Evolutionary conservation across 2,329 filamentous ascomycete species (phyloP), one percentile per base, ranked within the genome.

Genomic region (Ophiostoma sp.): DNA sequence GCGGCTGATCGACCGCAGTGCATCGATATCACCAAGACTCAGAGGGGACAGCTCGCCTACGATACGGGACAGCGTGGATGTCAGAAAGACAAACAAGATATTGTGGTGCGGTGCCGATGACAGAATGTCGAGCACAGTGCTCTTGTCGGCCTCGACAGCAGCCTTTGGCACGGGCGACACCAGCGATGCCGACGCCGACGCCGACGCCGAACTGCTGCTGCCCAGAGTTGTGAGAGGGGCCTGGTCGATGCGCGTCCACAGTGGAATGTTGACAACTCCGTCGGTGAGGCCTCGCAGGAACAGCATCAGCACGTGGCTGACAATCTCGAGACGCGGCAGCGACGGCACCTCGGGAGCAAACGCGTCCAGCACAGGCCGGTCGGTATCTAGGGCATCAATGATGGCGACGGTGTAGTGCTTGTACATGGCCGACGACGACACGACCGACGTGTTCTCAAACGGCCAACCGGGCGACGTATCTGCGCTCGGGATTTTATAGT

Each of bases 31-130:
- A 0, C 77, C 76, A 23, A 79, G 79, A 15, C 75, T 79, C 1
- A 83, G 74, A 33, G 75, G 84, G 57, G 76, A 77, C 6, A 88
- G 78, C 69, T 88, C 86, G 0, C 80, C 77, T 1, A 83, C 80
- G 1, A 86, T 79, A 4, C 83, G 82, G 1, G 83, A 80, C 0
- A 97, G 83, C 79, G 93, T 94, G 10, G 91, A 89, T 0, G 90
- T 92, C 20, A 97, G 81, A 73, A 97, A 93, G 1, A 96, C 91
- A 76, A 97, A 96, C 0, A 91, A 90, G 70, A 97, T 94, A 76
- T 93, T 95, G 79, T 96, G 90, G 67, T 90, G 89, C 0, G 93
- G 91, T 0, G 87, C 85, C 1, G 85, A 82, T 0, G 90, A 86
- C 1, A 97, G 84, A 1, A 90, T 85, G 74, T 97, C 94, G 5